Percentiles rank a stretch among this genome's conserved stretches.
Conservation (phyloP, 495 filamentous ascomycete genomes). For the Trichocladium uniseriatum region DNA sequence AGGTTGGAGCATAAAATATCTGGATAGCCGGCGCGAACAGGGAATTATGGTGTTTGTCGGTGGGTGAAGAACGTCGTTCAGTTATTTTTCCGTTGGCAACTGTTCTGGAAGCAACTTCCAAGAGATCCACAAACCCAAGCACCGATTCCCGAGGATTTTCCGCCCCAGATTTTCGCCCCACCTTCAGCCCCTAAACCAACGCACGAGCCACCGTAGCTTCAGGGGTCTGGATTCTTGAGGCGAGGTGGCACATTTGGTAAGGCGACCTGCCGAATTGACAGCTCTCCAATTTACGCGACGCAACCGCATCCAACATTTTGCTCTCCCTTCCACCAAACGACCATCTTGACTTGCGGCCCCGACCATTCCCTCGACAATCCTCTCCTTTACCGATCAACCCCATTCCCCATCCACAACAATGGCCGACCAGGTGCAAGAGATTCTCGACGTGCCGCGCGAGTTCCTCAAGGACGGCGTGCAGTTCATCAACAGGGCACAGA, state of each 20-base stretch:
- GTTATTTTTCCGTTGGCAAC: no score
- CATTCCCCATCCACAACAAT: conserved; percentile 28
- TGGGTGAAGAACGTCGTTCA: no score
- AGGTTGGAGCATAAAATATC: no score
- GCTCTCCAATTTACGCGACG: conserved; percentile 17
- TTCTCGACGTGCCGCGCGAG: conserved; percentile 72
- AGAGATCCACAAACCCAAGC: no score
- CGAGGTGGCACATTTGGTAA: conserved; percentile 18
- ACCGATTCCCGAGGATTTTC: background rate
- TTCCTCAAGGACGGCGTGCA: conserved; percentile 73
- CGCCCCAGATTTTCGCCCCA: background rate
- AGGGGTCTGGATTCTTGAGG: conserved; percentile 9
- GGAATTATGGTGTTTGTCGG: no score
- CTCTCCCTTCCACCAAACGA: background rate
- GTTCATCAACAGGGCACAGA: conserved; percentile 77
- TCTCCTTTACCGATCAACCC: background rate
- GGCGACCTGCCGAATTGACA: conserved; percentile 7
- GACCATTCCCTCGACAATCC: background rate
- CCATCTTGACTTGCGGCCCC: background rate
- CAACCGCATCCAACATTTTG: background rate
- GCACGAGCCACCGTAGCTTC: conserved; percentile 6
- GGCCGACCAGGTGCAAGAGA: conserved; percentile 70
- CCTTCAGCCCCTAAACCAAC: conserved; percentile 5
- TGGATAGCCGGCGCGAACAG: no score
- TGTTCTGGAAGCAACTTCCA: no score